These are phyloP conservation scores for Penicillium riverlandense DNA, from an alignment of 495 filamentous ascomycete species.

Conservation along the genomic window DNA sequence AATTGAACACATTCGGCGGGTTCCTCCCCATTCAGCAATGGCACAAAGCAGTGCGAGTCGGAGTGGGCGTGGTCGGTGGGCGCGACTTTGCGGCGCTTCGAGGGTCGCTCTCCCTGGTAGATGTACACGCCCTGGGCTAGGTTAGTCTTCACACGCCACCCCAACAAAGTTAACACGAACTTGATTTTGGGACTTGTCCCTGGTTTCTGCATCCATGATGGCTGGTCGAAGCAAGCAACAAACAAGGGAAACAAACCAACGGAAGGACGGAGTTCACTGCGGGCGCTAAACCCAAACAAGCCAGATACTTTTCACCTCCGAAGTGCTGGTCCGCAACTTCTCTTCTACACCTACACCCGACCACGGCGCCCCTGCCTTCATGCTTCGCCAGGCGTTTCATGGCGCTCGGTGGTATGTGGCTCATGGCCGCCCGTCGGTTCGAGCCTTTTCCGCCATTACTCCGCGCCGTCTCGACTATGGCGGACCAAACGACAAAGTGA, in stretches of 20 bases:
- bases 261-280: constrained; percentile 11
- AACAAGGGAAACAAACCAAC: background rate
- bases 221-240: background rate
- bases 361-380: constrained; percentile 30
- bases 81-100: constrained; percentile 56
- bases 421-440: constrained; percentile 27
- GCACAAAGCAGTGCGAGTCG: constrained; percentile 40
- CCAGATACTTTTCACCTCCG: constrained; percentile 10
- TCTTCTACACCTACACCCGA: constrained; percentile 2
- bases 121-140: constrained; percentile 58
- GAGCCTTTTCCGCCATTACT: constrained; percentile 27
- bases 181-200: constrained; percentile 39
- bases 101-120: constrained; percentile 52
- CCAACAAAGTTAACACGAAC: constrained; percentile 19
- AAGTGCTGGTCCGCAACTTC: constrained; percentile 3
- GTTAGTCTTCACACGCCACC: constrained; percentile 3
- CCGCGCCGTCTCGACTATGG: constrained; percentile 29
- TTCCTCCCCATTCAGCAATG: constrained; percentile 59
- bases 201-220: constrained; percentile 16
- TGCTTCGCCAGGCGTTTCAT: constrained; percentile 42
- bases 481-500: constrained; percentile 38
- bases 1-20: constrained; percentile 38
- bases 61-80: constrained; percentile 11
- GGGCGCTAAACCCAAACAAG: constrained; percentile 32
- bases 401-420: constrained; percentile 38